phyloP scores from a whole-genome alignment of 805 yeast species.

The Wilhelminamyces savonicus region DNA sequence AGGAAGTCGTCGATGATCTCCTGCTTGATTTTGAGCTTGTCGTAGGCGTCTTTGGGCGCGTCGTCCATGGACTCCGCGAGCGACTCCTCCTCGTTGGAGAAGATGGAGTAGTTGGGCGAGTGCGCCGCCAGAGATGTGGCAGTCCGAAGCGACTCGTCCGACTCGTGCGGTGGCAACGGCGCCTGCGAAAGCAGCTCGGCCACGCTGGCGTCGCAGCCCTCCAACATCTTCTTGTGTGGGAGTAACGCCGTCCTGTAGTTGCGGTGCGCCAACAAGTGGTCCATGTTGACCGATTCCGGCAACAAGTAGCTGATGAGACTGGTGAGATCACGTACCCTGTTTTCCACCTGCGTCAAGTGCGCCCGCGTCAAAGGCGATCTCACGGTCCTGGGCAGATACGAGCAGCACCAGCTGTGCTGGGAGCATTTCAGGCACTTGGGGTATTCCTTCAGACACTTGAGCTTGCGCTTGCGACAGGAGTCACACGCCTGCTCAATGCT shows the following conservation, averaged over 20 bases:
- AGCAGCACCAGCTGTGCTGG: slow-evolving; percentile 66
- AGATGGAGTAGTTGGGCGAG: slow-evolving; percentile 19
- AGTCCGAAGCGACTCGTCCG: slow-evolving; percentile 4
- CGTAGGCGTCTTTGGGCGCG: slow-evolving; percentile 6
- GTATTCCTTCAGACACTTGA: slow-evolving; percentile 71
- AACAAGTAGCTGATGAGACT: slow-evolving; percentile 25
- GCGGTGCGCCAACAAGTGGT: slow-evolving; percentile 10
- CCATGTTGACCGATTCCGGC: slow-evolving; percentile 16
- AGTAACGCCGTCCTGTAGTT: slow-evolving; percentile 3
- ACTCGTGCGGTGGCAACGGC: slow-evolving; percentile 5
- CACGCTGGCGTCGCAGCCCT: too few relatives aligned
- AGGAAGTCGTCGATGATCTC: slow-evolving; percentile 35
- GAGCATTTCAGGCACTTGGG: slow-evolving; percentile 76
- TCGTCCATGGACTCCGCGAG: slow-evolving; percentile 4
- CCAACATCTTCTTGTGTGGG: too few relatives aligned
- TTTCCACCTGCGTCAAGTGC: slow-evolving; percentile 72
- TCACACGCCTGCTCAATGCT: slow-evolving; percentile 65
- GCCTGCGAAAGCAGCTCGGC: not conserved
- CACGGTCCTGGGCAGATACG: slow-evolving; percentile 71
- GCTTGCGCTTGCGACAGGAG: slow-evolving; percentile 73
- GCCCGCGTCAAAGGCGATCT: slow-evolving; percentile 80
- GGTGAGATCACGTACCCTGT: slow-evolving; percentile 25
- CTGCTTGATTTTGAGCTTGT: slow-evolving; percentile 28
- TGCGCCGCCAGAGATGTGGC: slow-evolving; percentile 10
- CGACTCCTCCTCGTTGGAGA: slow-evolving; percentile 17